Percentiles rank a stretch among this genome's conserved stretches.
Evolutionary conservation across 345 rosid species (phyloP).

Genomic region (Ceriops zippeliana): DNA sequence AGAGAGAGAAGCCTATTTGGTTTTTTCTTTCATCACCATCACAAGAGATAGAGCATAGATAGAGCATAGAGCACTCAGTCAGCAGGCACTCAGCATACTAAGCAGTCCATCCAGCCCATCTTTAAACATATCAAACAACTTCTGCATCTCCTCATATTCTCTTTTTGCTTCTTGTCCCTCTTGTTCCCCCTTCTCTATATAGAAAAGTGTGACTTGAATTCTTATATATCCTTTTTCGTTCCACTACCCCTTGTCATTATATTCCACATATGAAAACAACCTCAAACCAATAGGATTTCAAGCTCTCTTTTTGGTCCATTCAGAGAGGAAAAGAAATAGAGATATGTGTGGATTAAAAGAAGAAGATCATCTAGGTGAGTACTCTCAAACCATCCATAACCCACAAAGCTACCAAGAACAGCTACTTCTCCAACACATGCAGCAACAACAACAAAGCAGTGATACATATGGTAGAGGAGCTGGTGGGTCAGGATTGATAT

Average conservation of each 20-base stretch:
- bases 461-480: conserved; percentile 37
- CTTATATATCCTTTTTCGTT: no score
- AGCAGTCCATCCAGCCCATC: neutral
- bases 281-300: conserved; percentile 11
- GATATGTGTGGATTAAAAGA: conserved; percentile 63
- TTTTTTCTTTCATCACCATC: neutral
- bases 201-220: no score
- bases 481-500: conserved; percentile 38
- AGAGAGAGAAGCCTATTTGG: neutral
- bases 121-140: neutral
- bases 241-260: no score
- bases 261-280: conserved; percentile 3
- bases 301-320: conserved; percentile 5
- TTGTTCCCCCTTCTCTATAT: neutral
- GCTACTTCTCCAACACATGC: conserved; percentile 49
- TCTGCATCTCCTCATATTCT: neutral
- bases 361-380: conserved; percentile 59
- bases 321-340: conserved; percentile 9
- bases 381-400: conserved; percentile 54
- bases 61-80: neutral
- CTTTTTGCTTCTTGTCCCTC: neutral
- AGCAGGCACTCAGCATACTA: no score
- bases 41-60: neutral
- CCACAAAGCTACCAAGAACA: conserved; percentile 65
- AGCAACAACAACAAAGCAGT: conserved; percentile 25